Evolutionary conservation across 202 grass and related monocot species (phyloP).

Genomic region (Zizania palustris): DNA sequence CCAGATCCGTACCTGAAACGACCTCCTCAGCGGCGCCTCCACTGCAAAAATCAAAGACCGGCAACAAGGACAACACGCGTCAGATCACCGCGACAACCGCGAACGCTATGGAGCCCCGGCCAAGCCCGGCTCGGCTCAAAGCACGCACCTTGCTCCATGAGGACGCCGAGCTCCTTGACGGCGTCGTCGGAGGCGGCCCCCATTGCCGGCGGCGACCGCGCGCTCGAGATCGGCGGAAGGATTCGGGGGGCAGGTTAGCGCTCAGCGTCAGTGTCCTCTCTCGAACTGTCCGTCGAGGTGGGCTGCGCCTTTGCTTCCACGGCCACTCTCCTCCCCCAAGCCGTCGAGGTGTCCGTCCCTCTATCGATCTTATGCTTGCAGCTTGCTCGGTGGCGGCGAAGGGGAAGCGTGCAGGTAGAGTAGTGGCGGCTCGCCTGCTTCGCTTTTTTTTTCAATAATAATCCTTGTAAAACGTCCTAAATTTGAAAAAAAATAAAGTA

Average conservation of each 20-base stretch:
- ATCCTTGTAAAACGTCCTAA: no score
- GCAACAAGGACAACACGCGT: conserved; percentile 17
- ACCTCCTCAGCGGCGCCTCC: conserved; percentile 64
- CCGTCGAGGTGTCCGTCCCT: not conserved
- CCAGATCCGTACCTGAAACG: conserved; percentile 79
- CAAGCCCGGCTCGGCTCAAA: not conserved
- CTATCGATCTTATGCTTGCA: not conserved
- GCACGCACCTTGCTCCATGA: conserved; percentile 70
- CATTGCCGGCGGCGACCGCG: conserved; percentile 47
- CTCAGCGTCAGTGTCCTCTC: not conserved
- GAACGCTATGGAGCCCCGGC: not conserved
- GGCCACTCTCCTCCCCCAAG: conserved; percentile 9
- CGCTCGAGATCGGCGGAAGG: not conserved
- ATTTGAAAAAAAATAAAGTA: no score
- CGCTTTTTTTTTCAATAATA: no score
- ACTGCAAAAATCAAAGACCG: conserved; percentile 54
- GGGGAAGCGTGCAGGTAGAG: no score
- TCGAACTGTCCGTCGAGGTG: conserved; percentile 18
- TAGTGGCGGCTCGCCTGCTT: no score
- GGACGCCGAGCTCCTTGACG: conserved; percentile 64
- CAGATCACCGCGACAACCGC: conserved; percentile 9
- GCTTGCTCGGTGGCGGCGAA: not conserved
- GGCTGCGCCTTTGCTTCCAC: conserved; percentile 35
- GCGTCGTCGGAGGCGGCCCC: conserved; percentile 64
- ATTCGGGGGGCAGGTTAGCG: no score